Base-by-base conservation (phyloP, 345 rosid species). In the Lenwebbia sp. region DNA sequence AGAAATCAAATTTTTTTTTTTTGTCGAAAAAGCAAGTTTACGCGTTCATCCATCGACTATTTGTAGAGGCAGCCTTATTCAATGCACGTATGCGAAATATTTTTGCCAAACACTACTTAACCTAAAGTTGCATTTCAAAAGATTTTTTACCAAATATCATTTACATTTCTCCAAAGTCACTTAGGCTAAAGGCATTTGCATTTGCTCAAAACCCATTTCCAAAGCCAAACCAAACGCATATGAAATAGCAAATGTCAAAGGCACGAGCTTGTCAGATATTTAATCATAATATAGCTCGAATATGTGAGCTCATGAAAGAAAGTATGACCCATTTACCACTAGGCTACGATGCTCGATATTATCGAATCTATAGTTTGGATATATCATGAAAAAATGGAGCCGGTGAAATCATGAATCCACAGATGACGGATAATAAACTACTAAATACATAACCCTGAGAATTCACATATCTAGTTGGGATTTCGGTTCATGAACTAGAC, bases 351-450 rank as follows among this genome's bases (percentile, higher is more conserved):
- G 12, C 76, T 65, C 1, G 1, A 33, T 28, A 21, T 21, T 7
- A 21, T 54, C 57, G 1, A 54, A 54, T 1, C 10, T 21, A 30
- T 3, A 10, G 6, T 40, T 40, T 40, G 1, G 22, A 62, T 15
- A 62, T 62, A 60, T 28, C 40, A 28, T 30, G 7, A 62, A 28
- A 28, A 33, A 28, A 62, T 62, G 41, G 44, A 33, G 47, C 25
- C 0, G 0, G 0, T 17, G 78, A 9, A 65, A 33, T 65, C 4
- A 33, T 15, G 22, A 33, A 33, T 2, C 0, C 6, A 33, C 2
- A 5, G 44, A 30, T 19, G 44, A 30, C 33, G 44, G 44, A 33
- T 65, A 65, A 17, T 21, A 65, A 33, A 70, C 22, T 19, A 33
- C 21, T 33, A 70, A 15, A 17, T 8, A 15, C 41, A 7, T 30